Percentiles rank a stretch among this genome's conserved stretches.
Conservation (phyloP, 352 stramenopile genomes). For the Phytophthora foliorum region DNA sequence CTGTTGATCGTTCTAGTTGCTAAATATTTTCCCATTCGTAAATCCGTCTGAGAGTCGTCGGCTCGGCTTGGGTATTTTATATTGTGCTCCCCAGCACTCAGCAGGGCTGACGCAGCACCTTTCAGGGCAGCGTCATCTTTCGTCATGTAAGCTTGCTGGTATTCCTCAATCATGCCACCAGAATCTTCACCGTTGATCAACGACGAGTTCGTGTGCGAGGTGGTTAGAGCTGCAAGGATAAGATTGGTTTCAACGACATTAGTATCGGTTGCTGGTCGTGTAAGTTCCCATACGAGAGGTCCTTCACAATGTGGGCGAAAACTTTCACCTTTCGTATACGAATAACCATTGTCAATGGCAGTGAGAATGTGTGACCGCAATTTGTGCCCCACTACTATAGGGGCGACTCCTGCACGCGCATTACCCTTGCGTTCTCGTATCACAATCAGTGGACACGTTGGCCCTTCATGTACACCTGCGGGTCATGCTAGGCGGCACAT, state of each 20-base stretch:
- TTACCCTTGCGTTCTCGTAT: slow-evolving; percentile 1
- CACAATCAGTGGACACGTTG: slow-evolving; percentile 9
- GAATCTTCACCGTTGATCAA: slow-evolving; percentile 9
- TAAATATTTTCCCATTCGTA: not conserved
- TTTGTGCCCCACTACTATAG: not conserved
- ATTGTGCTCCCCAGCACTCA: slow-evolving; percentile 5
- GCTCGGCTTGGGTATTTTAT: not conserved
- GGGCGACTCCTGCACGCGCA: not conserved
- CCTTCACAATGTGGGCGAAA: slow-evolving; percentile 12
- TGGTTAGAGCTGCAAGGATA: slow-evolving; percentile 5
- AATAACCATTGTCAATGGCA: slow-evolving; percentile 3
- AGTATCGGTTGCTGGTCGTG: not conserved
- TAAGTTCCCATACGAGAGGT: slow-evolving; percentile 8
- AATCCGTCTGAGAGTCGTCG: too few relatives aligned
- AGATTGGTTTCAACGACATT: slow-evolving; percentile 8
- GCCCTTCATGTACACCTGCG: slow-evolving; percentile 13
- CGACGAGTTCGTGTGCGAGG: slow-evolving; percentile 4
- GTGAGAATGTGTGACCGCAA: not conserved
- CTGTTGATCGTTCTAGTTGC: not conserved
- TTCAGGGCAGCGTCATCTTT: slow-evolving; percentile 3
- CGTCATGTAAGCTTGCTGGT: slow-evolving; percentile 15
- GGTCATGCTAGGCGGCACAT: slow-evolving; percentile 27
- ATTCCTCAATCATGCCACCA: slow-evolving; percentile 12
- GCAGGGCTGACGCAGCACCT: not conserved
- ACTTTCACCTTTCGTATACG: not conserved